A percentile compares a stretch with the other conserved stretches of the same genome.
Evolutionary conservation across 768 basidiomycete species (phyloP).

Genomic region (Boletellus ananiceps): DNA sequence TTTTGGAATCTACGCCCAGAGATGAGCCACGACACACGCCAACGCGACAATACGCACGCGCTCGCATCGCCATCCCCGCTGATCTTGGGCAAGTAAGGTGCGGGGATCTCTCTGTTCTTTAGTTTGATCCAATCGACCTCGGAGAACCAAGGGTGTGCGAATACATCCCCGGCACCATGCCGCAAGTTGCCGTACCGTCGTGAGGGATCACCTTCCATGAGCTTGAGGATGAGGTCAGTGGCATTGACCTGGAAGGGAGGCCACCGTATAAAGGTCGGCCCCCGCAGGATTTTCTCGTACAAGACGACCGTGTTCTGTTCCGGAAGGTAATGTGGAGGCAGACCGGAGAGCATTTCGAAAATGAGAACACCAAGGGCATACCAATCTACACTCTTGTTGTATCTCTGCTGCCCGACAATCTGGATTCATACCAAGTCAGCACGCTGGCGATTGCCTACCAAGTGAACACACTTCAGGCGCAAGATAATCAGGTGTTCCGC

Average conservation of each 20-base stretch:
- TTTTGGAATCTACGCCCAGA: constrained; percentile 55
- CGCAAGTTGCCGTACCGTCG: constrained; percentile 87
- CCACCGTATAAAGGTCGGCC: constrained; percentile 73
- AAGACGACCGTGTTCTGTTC: constrained; percentile 81
- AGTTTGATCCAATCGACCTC: constrained; percentile 91
- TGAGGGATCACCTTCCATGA: constrained; percentile 86
- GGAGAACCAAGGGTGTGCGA: constrained; percentile 88
- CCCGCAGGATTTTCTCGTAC: constrained; percentile 86
- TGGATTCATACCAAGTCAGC: constrained; percentile 23
- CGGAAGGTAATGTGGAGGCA: constrained; percentile 89
- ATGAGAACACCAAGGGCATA: constrained; percentile 96
- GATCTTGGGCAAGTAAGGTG: constrained; percentile 93
- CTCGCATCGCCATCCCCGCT: constrained; percentile 92
- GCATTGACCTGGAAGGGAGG: constrained; percentile 74
- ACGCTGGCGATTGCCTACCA: constrained; percentile 15
- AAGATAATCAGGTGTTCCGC: constrained; percentile 94
- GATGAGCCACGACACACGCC: background rate
- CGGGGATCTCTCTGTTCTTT: constrained; percentile 79
- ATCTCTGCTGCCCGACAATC: constrained; percentile 78
- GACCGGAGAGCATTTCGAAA: constrained; percentile 96
- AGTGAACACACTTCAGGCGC: constrained; percentile 76
- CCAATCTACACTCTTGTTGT: constrained; percentile 98
- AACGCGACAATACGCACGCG: constrained; percentile 53
- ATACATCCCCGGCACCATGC: constrained; percentile 88
- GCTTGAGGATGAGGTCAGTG: constrained; percentile 82